Conservation (phyloP, 768 basidiomycete genomes). For the Hericium rajendrae region DNA sequence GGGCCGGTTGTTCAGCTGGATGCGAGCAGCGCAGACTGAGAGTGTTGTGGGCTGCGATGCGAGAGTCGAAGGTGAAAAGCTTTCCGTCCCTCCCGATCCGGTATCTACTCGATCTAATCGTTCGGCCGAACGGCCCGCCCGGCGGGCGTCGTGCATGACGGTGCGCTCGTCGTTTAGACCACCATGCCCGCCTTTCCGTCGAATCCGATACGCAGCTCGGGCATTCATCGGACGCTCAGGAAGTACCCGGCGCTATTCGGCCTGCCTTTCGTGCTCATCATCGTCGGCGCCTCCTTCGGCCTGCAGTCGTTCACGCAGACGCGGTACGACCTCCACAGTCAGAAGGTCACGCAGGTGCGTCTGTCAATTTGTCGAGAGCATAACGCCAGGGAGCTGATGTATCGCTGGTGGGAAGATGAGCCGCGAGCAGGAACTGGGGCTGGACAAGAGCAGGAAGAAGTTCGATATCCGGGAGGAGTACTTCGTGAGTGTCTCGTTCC, state of each 20-base stretch:
- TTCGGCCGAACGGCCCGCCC: not conserved
- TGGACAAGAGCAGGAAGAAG: conserved; percentile 63
- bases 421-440: conserved; percentile 68
- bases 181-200: conserved; percentile 12
- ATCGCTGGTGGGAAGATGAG: conserved; percentile 37
- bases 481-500: conserved; percentile 59
- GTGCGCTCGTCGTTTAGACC: not conserved
- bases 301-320: conserved; percentile 80
- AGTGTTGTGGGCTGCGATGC: not conserved
- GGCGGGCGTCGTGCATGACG: not conserved
- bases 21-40: not conserved
- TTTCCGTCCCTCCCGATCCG: not conserved
- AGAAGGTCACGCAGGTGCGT: conserved; percentile 61
- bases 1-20: not conserved
- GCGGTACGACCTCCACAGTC: conserved; percentile 80
- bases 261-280: conserved; percentile 74
- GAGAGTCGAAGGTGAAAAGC: not conserved
- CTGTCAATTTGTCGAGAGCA: not conserved
- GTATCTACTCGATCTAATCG: not conserved
- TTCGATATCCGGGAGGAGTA: conserved; percentile 95
- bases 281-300: conserved; percentile 82
- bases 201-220: conserved; percentile 4
- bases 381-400: not conserved
- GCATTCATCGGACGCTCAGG: conserved; percentile 6
- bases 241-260: conserved; percentile 73